Conservation (phyloP, 768 basidiomycete species). For the Lactarius tabidus region DNA sequence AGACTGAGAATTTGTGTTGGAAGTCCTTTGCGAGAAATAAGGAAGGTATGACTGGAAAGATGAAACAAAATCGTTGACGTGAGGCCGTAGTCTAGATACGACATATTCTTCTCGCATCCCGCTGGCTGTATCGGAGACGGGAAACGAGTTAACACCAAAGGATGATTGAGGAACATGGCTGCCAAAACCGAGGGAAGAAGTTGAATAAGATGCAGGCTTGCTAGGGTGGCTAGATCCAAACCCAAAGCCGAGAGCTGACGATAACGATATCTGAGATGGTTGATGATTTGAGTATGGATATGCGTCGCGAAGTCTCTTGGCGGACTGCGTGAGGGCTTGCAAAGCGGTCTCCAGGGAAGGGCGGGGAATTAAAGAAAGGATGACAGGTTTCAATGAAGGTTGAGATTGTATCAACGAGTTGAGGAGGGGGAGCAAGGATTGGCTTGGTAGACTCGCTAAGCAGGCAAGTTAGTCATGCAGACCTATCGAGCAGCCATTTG, state of each 20-base stretch:
- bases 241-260: slow-evolving; percentile 35
- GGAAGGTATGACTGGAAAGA: slow-evolving; percentile 78
- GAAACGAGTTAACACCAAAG: slow-evolving; percentile 14
- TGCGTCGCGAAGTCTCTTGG: slow-evolving; percentile 72
- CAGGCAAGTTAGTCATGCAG: slow-evolving; percentile 22
- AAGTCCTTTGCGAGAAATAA: slow-evolving; percentile 62
- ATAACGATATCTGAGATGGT: slow-evolving; percentile 32
- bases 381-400: slow-evolving; percentile 64
- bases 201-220: slow-evolving; percentile 6
- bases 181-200: slow-evolving; percentile 30
- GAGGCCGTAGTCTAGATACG: slow-evolving; percentile 66
- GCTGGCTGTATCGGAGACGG: slow-evolving; percentile 22
- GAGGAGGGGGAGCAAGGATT: slow-evolving; percentile 71
- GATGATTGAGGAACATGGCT: slow-evolving; percentile 26
- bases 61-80: slow-evolving; percentile 72
- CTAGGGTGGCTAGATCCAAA: slow-evolving; percentile 29
- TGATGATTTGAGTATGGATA: slow-evolving; percentile 70
- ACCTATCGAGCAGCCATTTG: slow-evolving; percentile 1
- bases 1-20: slow-evolving; percentile 30
- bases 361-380: slow-evolving; percentile 78
- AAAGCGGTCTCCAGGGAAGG: slow-evolving; percentile 74
- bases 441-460: slow-evolving; percentile 71
- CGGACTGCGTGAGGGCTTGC: slow-evolving; percentile 61
- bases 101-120: slow-evolving; percentile 83
- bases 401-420: slow-evolving; percentile 62